Conservation (phyloP, 495 filamentous ascomycete genomes). For the Penicillium paxilli region DNA sequence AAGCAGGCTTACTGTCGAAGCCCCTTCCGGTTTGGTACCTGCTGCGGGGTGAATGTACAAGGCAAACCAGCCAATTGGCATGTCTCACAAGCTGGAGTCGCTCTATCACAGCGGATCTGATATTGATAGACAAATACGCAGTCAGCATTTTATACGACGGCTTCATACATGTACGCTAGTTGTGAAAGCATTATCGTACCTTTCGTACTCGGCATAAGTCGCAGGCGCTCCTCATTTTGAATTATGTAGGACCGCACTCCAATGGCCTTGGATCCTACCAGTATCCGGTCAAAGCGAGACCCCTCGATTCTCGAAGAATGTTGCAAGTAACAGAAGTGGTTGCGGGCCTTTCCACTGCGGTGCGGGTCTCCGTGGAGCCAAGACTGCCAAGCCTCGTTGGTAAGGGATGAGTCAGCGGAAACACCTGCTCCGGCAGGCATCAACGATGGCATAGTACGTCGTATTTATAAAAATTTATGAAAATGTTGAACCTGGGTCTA, state of each 20-base stretch:
- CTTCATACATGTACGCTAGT: background rate
- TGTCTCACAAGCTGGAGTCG: slow-evolving; percentile 28
- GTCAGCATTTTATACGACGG: background rate
- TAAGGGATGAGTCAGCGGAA: background rate
- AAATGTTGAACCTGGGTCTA: background rate
- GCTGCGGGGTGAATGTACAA: slow-evolving; percentile 21
- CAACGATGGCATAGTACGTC: too few species aligned
- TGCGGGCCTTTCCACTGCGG: background rate
- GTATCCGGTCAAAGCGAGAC: background rate
- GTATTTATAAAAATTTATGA: too few species aligned
- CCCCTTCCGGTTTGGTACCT: slow-evolving; percentile 14
- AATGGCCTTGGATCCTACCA: background rate
- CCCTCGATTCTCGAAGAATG: background rate
- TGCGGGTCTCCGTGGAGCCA: background rate
- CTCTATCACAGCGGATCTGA: slow-evolving; percentile 33
- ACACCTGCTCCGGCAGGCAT: background rate
- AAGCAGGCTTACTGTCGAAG: slow-evolving; percentile 21
- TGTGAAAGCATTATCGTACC: slow-evolving; percentile 9
- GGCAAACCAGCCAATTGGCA: slow-evolving; percentile 21
- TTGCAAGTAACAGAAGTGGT: background rate
- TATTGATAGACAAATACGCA: background rate
- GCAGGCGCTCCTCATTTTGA: slow-evolving; percentile 18
- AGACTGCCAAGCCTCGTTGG: background rate
- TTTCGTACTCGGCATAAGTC: slow-evolving; percentile 28
- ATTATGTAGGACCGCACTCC: background rate